Base-by-base conservation (phyloP, 1,284 basidiomycete genomes). In the Cutaneotrichosporon curvatum region DNA sequence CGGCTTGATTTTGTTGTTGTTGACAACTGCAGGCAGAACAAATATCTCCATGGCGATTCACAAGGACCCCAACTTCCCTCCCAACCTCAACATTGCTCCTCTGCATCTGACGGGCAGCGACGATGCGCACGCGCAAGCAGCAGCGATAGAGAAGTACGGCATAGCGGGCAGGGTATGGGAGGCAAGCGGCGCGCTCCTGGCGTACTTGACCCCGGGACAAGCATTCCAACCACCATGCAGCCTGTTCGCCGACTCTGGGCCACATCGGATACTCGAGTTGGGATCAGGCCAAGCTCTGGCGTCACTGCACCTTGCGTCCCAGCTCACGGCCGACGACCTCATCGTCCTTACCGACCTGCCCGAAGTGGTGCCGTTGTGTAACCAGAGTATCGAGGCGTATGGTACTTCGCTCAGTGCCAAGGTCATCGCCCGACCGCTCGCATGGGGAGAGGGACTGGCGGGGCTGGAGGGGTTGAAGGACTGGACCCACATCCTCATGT, bases 81-180 rank as follows among this genome's bases (percentile, higher is more conserved):
- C 60, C 4, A 59, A 61, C 41, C 62, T 71, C 34, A 46, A 63
- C 47, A 71, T 71, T 47, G 37, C 37, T 16, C 67, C 69, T 4
- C 52, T 67, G 2, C 47, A 53, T 4, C 43, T 59, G 14, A 32
- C 21, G 14, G 44, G 50, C 44, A 45, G 47, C 2, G 48, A 45
- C 33, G 56, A 61, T 19, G 48, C 48, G 31, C 43, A 50, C n/a
- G 59, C 57, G 21, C 60, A 65, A 40, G 44, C 37, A 28, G 56
- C 55, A 34, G 63, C 58, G 8, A 71, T 71, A 22, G 52, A 41
- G 19, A 43, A 47, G 40, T 71, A 70, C 52, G 69, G 69, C 7
- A 71, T 71, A 39, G 69, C 69, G 4, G 69, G 69, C 2, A 48
- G 68, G 15, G 59, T 71, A 2, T 71, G 69, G 69, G 69, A 71